Evolutionary conservation across 768 basidiomycete genomes (phyloP).

Genomic region (Trametes meyenii): DNA sequence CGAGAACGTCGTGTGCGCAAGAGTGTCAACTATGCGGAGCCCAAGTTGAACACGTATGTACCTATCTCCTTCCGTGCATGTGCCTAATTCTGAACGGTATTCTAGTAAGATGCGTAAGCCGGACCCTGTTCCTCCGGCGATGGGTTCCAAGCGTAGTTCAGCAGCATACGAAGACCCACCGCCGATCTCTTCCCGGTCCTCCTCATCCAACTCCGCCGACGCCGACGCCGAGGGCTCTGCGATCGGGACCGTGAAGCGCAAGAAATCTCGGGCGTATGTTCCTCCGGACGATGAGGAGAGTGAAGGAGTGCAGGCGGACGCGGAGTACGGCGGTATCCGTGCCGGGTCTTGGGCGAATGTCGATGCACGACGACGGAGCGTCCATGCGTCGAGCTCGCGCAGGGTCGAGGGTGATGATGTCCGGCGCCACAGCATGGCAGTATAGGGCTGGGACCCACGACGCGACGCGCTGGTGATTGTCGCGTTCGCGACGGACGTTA

Average conservation of each 20-base stretch:
- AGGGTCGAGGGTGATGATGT: constrained; percentile 51
- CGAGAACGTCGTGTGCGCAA: constrained; percentile 66
- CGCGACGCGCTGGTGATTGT: constrained; percentile 16
- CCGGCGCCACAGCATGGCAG: constrained; percentile 68
- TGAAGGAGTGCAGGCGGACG: constrained; percentile 74
- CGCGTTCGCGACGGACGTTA: constrained; percentile 8
- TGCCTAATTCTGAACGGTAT: neutral
- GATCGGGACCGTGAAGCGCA: constrained; percentile 43
- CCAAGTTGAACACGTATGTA: constrained; percentile 84
- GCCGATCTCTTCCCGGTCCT: constrained; percentile 23
- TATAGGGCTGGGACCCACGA: constrained; percentile 37
- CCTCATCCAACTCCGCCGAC: constrained; percentile 21
- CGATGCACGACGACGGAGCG: constrained; percentile 56
- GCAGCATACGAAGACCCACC: constrained; percentile 26
- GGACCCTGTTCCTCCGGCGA: constrained; percentile 47
- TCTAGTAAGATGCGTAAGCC: constrained; percentile 89
- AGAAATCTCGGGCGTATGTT: constrained; percentile 55
- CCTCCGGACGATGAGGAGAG: constrained; percentile 60
- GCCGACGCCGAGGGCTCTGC: constrained; percentile 17
- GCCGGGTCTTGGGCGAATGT: constrained; percentile 52
- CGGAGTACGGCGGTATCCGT: constrained; percentile 49
- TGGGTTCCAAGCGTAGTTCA: constrained; percentile 33
- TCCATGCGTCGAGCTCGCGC: constrained; percentile 32
- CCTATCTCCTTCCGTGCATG: neutral
- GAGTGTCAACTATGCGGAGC: constrained; percentile 86